Conservation (phyloP, 768 basidiomycete genomes). For the Suillus luteus region DNA sequence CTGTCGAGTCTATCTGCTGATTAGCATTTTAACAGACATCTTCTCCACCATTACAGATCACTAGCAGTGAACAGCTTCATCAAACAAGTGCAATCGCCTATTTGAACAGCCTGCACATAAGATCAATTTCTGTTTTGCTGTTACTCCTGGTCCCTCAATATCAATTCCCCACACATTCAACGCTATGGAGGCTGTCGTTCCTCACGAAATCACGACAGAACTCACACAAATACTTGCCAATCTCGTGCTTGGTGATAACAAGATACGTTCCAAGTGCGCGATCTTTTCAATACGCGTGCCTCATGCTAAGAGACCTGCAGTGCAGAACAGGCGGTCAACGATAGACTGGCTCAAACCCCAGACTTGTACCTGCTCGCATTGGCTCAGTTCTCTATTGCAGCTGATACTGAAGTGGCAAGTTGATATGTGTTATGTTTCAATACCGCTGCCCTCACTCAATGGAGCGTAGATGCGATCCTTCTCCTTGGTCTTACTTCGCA, state of each 20-base stretch:
- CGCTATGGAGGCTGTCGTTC: constrained; percentile 35
- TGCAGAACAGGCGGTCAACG: constrained; percentile 82
- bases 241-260: constrained; percentile 82
- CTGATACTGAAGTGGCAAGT: constrained; percentile 80
- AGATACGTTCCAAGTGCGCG: constrained; percentile 67
- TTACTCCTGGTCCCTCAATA: constrained; percentile 1
- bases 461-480: constrained; percentile 76
- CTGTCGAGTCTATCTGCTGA: neutral
- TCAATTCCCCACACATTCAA: neutral
- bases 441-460: constrained; percentile 15
- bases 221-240: constrained; percentile 85
- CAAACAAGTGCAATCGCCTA: neutral
- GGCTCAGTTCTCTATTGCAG: constrained; percentile 74
- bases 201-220: constrained; percentile 71
- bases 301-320: constrained; percentile 35
- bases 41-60: neutral
- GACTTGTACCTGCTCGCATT: constrained; percentile 80
- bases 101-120: neutral
- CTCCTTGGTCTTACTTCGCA: constrained; percentile 77
- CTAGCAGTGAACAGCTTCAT: neutral
- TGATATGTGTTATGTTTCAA: constrained; percentile 4
- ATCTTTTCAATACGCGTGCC: neutral
- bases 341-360: constrained; percentile 73
- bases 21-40: neutral
- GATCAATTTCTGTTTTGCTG: neutral